Base-by-base conservation (phyloP, 129 eudicot genomes). In the Deinandra increscens region DNA sequence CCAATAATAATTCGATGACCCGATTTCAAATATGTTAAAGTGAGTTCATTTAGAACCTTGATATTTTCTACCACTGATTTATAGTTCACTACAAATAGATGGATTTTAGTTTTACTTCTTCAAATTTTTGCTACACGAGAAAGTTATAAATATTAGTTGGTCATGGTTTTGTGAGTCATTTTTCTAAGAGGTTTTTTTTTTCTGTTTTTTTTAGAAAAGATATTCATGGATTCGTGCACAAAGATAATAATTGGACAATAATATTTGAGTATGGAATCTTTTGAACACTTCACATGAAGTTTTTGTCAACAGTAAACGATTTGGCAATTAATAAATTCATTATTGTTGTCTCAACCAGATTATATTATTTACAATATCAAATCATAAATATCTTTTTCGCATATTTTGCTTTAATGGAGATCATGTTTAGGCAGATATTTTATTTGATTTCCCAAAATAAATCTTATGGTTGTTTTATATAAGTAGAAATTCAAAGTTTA, bases 281-380 rank as follows among this genome's bases (percentile, higher is more conserved):
- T 66, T 66, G 42, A 41, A 73, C 70, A 54, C 49, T 41, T 29
- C 67, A 29, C 73, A 74, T 66, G 79, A 75, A 42, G 73, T 50
- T 55, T 66, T 39, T 54, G 68, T 44, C 60, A 75, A 55, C 61
- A 66, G 66, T 59, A 75, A 66, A 66, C 44, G 74, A 75, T 67
- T 67, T 56, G 43, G 43, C 68, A 55, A 55, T 75, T 54, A n/a
- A 42, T 26, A 33, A 29, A 51, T 11, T 37, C 10, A 75, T 49
- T 51, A 73, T 72, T 46, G 63, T 36, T 49, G 63, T 62, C 53
- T 60, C 69, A 31, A 9, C 29, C 69, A n/a, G 23, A 36, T 36
- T 36, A 4, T 41, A 14, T 33, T 36, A 62, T 22, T 49, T 46
- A 36, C n/a, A 26, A 50, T 4, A 64, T 20, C 23, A 42, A 36